Conservation (phyloP, 345 rosid genomes). For the Psidium guajava region DNA sequence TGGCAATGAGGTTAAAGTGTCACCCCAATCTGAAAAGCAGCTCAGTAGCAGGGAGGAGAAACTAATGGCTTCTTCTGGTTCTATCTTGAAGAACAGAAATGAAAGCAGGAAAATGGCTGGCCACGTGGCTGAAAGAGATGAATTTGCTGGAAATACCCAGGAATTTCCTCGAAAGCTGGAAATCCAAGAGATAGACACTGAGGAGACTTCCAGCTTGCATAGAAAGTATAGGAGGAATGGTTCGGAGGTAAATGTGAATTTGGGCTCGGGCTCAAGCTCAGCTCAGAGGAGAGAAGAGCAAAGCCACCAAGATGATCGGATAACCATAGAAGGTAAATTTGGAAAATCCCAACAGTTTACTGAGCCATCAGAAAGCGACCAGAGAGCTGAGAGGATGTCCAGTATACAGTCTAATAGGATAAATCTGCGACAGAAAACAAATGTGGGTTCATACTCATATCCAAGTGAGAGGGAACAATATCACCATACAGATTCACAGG, state of each 20-base stretch:
- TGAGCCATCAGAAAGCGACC: slow-evolving; percentile 19
- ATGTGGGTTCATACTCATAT: slow-evolving; percentile 15
- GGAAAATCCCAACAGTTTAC: slow-evolving; percentile 25
- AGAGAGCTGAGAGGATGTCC: slow-evolving; percentile 15
- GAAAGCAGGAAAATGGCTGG: not conserved
- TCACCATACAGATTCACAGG: slow-evolving; percentile 17
- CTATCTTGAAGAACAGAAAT: slow-evolving; percentile 4
- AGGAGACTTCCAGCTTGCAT: slow-evolving; percentile 26
- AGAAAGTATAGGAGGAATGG: slow-evolving; percentile 27
- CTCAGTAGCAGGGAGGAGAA: slow-evolving; percentile 30
- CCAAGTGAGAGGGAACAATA: slow-evolving; percentile 23
- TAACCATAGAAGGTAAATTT: slow-evolving; percentile 17
- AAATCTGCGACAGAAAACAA: slow-evolving; percentile 22
- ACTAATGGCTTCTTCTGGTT: slow-evolving; percentile 2
- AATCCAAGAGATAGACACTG: slow-evolving; percentile 18
- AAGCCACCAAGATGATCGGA: slow-evolving; percentile 19
- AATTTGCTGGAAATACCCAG: slow-evolving; percentile 5
- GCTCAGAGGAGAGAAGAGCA: slow-evolving; percentile 10
- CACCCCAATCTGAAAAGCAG: slow-evolving; percentile 23
- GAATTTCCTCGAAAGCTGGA: slow-evolving; percentile 18
- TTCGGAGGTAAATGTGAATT: slow-evolving; percentile 24
- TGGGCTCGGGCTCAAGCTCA: slow-evolving; percentile 15
- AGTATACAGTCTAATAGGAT: slow-evolving; percentile 10
- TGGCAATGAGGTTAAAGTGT: slow-evolving; percentile 22
- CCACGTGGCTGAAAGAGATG: not conserved